phyloP scores from a whole-genome alignment of 805 yeast genomes.

The Saturnispora besseyi region DNA sequence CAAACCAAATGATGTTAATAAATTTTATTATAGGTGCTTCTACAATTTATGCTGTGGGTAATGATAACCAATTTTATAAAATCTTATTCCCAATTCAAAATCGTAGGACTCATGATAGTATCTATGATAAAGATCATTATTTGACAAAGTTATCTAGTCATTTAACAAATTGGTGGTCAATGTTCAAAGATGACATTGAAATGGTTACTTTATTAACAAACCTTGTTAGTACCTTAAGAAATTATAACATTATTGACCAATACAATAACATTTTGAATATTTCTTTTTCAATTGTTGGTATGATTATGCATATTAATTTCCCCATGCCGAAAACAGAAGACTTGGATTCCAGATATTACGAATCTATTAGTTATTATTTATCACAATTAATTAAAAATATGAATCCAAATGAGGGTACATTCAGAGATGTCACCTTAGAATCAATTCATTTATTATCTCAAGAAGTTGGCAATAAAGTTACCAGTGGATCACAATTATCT shows the following conservation, averaged over 20 bases:
- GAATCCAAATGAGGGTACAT: slow-evolving; percentile 8
- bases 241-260: slow-evolving; percentile 5
- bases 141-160: slow-evolving; percentile 11
- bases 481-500: background rate
- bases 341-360: slow-evolving; percentile 11
- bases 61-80: slow-evolving; percentile 14
- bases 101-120: background rate
- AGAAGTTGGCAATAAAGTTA: background rate
- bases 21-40: slow-evolving; percentile 35
- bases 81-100: slow-evolving; percentile 12
- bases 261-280: background rate
- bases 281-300: background rate
- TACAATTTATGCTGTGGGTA: slow-evolving; percentile 24
- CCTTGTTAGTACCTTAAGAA: slow-evolving; percentile 1
- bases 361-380: slow-evolving; percentile 18
- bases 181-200: slow-evolving; percentile 12
- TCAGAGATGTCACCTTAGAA: slow-evolving; percentile 1
- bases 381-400: slow-evolving; percentile 14
- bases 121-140: slow-evolving; percentile 12
- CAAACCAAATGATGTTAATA: slow-evolving; percentile 29
- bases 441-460: slow-evolving; percentile 2
- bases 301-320: slow-evolving; percentile 9
- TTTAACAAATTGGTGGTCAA: background rate
- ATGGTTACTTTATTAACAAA: slow-evolving; percentile 8
- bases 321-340: background rate